Base-by-base conservation (phyloP, 495 filamentous ascomycete species). In the Copromyces sp. region DNA sequence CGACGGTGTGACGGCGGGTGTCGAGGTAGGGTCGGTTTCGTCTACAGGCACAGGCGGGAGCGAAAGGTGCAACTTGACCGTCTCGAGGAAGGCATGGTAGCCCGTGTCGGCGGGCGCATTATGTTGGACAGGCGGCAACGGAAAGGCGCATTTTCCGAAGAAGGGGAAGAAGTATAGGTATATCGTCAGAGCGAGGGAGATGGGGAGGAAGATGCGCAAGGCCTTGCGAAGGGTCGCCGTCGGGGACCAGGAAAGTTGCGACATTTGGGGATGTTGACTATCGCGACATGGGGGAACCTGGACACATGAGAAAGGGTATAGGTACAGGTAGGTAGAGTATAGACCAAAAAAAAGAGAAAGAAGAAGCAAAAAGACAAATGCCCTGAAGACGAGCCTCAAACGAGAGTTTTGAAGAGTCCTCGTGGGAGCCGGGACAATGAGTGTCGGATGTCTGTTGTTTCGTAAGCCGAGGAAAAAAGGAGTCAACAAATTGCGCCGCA, bases 101-200 rank as follows among this genome's bases (percentile, higher is more conserved):
- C 74, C 70, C 11, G 79, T 80, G 38, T 80, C 77, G 61, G 79
- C 76, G n/a, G 77, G 68, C 0, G 72, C 40, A 68, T 65, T 71
- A 42, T 45, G 29, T 38, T 68, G 71, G 72, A 59, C 41, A 24
- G 80, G 81, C 69, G 89, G 85, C 9, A 89, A 78, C 35, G 93
- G 92, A 81, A 98, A 98, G 61, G 88, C 89, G 85, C 95, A 99
- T 78, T 86, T 85, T 71, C 90, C 87, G 78, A 97, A 89, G 74
- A 93, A 78, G 4, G 95, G 95, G 83, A 96, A 99, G 74, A 94
- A 84, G 82, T 98, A 97, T 69, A 99, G 87, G 81, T 93, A 95
- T 73, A 89, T 71, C 71, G 91, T 93, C 74, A 86, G 85, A 71
- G 88, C 80, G 71, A 95, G 74, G 70, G 91, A 88, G 70, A 94